Evolutionary conservation across 345 rosid species (phyloP).

Genomic region (Acer campestre): DNA sequence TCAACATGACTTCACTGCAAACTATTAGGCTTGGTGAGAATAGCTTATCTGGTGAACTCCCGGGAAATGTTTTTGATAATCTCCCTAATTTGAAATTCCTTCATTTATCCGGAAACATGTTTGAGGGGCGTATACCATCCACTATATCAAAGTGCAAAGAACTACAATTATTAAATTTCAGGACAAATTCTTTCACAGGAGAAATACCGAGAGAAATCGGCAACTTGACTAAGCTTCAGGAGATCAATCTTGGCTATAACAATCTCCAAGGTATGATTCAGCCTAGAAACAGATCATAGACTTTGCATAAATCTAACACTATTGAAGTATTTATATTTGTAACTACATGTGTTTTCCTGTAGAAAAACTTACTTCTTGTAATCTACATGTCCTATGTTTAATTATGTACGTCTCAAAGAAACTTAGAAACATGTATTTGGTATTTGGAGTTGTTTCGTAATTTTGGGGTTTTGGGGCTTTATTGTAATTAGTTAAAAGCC

Average conservation of each 20-base stretch:
- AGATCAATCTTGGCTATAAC: slow-evolving; percentile 13
- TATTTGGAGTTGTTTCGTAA: no score
- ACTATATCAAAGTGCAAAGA: neutral
- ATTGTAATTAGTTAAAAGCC: no score
- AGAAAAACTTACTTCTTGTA: no score
- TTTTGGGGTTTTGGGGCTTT: no score
- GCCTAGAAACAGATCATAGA: no score
- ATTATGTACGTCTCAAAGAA: no score
- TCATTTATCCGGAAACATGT: neutral
- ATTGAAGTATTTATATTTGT: no score
- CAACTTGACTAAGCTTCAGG: slow-evolving; percentile 16
- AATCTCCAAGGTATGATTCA: slow-evolving; percentile 16
- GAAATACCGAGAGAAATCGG: neutral
- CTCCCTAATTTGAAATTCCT: neutral
- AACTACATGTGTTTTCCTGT: no score
- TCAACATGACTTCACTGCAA: slow-evolving; percentile 4
- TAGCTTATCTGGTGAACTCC: slow-evolving; percentile 4
- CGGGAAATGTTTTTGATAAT: neutral
- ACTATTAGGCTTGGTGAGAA: neutral
- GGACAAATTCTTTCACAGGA: slow-evolving; percentile 9
- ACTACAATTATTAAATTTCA: neutral
- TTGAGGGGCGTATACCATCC: slow-evolving; percentile 8
- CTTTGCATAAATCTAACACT: neutral
- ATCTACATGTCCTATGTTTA: no score
- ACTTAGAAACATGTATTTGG: no score